Percentiles rank a stretch among this genome's conserved stretches.
Conservation (phyloP, 2,329 filamentous ascomycete species). For the Fusarium sp. region DNA sequence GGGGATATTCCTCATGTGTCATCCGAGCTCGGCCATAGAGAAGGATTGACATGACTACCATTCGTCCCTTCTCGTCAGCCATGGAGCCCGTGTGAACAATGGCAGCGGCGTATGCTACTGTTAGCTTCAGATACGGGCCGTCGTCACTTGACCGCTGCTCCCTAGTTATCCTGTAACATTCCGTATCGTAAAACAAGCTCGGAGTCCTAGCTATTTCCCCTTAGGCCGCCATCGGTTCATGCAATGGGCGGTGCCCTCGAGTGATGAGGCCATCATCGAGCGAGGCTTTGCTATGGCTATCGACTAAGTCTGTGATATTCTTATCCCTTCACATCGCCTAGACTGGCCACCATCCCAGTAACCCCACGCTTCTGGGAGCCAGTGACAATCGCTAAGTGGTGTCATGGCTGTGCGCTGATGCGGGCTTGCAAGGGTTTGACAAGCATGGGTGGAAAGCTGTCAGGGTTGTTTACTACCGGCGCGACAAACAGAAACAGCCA, state of each 20-base stretch:
- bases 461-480: constrained; percentile 24
- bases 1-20: constrained; percentile 42
- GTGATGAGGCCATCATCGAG: constrained; percentile 45
- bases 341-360: constrained; percentile 38
- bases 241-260: constrained; percentile 34
- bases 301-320: constrained; percentile 34
- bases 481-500: constrained; percentile 34
- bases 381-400: constrained; percentile 38
- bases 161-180: constrained; percentile 20
- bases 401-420: constrained; percentile 39
- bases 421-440: constrained; percentile 23
- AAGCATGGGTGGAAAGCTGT: constrained; percentile 8
- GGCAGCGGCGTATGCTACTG: constrained; percentile 30
- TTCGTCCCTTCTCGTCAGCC: constrained; percentile 38
- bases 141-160: constrained; percentile 46
- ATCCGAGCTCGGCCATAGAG: constrained; percentile 39
- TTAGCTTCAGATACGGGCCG: constrained; percentile 39
- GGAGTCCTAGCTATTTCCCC: constrained; percentile 15
- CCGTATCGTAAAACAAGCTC: constrained; percentile 15
- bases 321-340: constrained; percentile 30
- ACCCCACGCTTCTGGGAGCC: constrained; percentile 43
- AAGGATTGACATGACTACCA: constrained; percentile 30
- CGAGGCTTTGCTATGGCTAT: constrained; percentile 17
- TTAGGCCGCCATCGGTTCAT: constrained; percentile 42
- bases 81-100: constrained; percentile 39